Conservation (phyloP, 2,329 filamentous ascomycete species). For the Stachybotrys echinatus region DNA sequence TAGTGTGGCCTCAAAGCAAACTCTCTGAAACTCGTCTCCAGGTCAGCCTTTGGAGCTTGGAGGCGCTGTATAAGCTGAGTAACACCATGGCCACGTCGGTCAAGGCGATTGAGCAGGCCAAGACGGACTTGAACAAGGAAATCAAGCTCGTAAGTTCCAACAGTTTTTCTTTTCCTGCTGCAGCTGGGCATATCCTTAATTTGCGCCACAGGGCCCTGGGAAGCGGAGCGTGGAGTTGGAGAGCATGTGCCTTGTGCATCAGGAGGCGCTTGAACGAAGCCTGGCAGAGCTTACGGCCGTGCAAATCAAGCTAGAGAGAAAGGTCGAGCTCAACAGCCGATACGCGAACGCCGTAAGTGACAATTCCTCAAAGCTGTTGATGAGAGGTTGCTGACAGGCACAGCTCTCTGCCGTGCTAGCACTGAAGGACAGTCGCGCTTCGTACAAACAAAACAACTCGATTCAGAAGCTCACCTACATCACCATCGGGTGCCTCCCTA, state of each 20-base stretch:
- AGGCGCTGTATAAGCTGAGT: neutral
- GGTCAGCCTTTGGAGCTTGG: neutral
- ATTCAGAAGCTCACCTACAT: slow-evolving; percentile 1
- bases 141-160: neutral
- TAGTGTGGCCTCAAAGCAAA: neutral
- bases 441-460: neutral
- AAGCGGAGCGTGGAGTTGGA: neutral
- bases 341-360: neutral
- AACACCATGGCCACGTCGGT: neutral
- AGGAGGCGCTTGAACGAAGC: neutral
- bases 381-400: neutral
- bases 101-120: neutral
- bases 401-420: neutral
- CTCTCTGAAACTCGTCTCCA: neutral
- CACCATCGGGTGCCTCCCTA: neutral
- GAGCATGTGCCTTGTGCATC: neutral
- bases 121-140: neutral
- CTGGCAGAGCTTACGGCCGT: neutral
- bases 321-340: neutral
- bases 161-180: too few relatives aligned
- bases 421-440: neutral
- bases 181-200: neutral
- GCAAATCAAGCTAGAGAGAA: neutral
- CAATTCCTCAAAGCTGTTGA: neutral
- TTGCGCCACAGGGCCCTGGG: neutral